phyloP scores from a whole-genome alignment of 2,329 filamentous ascomycete genomes.

The Chrysosporium queenslandicum region DNA sequence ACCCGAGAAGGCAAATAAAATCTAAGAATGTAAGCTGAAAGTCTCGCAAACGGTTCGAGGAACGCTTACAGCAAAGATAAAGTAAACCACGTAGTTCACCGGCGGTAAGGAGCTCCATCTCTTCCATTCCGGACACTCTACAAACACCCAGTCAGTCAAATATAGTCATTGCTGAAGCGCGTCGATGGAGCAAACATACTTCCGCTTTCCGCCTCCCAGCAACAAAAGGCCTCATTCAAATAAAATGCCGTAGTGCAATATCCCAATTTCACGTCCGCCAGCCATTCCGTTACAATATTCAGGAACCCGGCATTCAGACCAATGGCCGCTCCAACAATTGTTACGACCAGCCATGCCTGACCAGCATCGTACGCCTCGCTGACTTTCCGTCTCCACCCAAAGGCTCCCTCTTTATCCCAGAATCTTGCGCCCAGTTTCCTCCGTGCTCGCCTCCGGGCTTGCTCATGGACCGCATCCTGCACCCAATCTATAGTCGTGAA shows the following conservation, averaged over 20 bases:
- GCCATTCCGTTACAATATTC: constrained; percentile 94
- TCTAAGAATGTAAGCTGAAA: constrained; percentile 35
- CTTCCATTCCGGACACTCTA: constrained; percentile 80
- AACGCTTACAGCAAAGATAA: constrained; percentile 61
- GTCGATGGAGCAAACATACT: constrained; percentile 20
- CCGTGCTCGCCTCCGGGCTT: constrained; percentile 66
- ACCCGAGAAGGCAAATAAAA: constrained; percentile 69
- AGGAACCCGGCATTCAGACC: constrained; percentile 85
- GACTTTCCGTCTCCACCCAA: constrained; percentile 71
- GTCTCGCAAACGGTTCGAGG: background rate
- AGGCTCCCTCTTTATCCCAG: constrained; percentile 57
- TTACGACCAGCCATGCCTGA: constrained; percentile 96
- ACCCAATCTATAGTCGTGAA: constrained; percentile 98
- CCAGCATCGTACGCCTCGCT: constrained; percentile 88
- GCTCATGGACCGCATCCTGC: constrained; percentile 87
- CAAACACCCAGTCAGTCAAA: constrained; percentile 8
- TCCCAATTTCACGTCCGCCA: constrained; percentile 91
- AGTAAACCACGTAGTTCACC: constrained; percentile 79
- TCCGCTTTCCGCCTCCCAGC: constrained; percentile 88
- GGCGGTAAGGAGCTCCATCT: constrained; percentile 70
- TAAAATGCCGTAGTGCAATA: constrained; percentile 94
- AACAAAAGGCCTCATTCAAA: constrained; percentile 94
- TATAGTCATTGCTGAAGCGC: background rate
- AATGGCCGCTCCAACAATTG: constrained; percentile 80
- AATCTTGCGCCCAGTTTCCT: constrained; percentile 62